Base-by-base conservation (phyloP, 805 yeast species). In the Helenozyma rhizophorensis region DNA sequence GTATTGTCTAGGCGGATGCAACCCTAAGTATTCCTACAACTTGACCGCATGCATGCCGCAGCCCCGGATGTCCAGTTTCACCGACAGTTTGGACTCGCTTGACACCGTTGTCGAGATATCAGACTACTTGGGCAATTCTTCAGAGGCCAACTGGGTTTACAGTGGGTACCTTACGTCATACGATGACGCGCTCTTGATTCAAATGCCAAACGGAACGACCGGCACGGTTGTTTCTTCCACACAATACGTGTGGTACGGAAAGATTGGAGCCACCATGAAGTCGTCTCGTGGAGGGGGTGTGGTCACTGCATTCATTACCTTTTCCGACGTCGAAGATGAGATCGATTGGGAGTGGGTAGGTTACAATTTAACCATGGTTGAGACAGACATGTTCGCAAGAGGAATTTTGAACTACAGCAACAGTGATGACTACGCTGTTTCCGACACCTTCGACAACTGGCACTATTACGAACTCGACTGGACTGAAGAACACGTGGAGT, bases 321-420 rank as follows among this genome's bases (percentile, higher is more conserved):
- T 77, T 59, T 84, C 95, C 6, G 83, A 84, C 54, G 86, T 81
- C 25, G 78, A 84, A 68, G 97, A 88, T 66, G 97, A 89, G 70
- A 73, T 88, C 49, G 97, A 89, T 72, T 79, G 62, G 53, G 96
- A 89, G 65, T 81, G 78, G 47, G 81, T 87, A 42, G 97, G 97
- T 38, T 73, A 74, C 50, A 76, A 83, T 51, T 60, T 84, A 50
- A 69, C 71, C 21, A 54, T 60, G 14, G 84, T 79, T 2, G 89
- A 89, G 68, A 68, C 88, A 17, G 89, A 89, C 62, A 88, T 55
- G 70, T 89, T 84, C 66, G 78, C 75, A 56, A 78, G 82, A 54
- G 96, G 90, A 57, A 58, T 65, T 21, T 65, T 78, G 52, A 74
- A 84, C 66, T 84, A 78, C 58, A 68, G 79, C 21, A 82, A 83